Base-by-base conservation (phyloP, 2,329 filamentous ascomycete species). In the Cytospora leucostoma region DNA sequence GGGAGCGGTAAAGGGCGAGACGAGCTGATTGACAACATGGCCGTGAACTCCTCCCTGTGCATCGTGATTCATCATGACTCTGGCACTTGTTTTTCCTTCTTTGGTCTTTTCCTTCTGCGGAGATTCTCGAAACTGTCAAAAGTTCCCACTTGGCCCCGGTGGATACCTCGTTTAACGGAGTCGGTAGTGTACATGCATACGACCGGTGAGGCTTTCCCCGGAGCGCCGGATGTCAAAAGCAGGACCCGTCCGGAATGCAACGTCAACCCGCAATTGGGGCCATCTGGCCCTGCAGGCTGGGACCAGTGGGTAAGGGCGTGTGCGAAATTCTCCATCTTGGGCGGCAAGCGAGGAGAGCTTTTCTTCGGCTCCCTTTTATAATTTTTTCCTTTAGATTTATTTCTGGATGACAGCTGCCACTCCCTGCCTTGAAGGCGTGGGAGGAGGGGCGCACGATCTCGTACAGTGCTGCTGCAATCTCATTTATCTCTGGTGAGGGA, bases 211-310 rank as follows among this genome's bases (percentile, higher is more conserved):
- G 58, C 35, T 17, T 40, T 52, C 58, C 58, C 58, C 50, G 58
- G 47, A 61, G 50, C 50, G 58, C 58, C 38, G 58, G 32, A 49
- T 61, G 58, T 61, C 51, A 61, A 44, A 55, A 40, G 27, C 13
- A 15, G 38, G 58, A 37, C 54, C 58, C 58, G 58, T 61, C 50
- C 58, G 58, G 58, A 61, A 61, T 61, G 49, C 58, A 33, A 61
- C 58, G 50, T 40, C 50, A 12, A 38, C 47, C 58, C 51, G 51
- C 19, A 32, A 47, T 47, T 61, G 58, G 58, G 44, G 49, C 17
- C 57, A 40, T 51, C 34, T 38, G 38, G 50, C 58, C 58, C 35
- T 47, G 27, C 49, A 54, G 50, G 50, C 58, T 55, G 38, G 38
- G 58, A 47, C 32, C 51, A 47, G 58, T 61, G 58, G 58, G 32